phyloP scores from a whole-genome alignment of 768 basidiomycete genomes.

The Multifurca ochricompacta region DNA sequence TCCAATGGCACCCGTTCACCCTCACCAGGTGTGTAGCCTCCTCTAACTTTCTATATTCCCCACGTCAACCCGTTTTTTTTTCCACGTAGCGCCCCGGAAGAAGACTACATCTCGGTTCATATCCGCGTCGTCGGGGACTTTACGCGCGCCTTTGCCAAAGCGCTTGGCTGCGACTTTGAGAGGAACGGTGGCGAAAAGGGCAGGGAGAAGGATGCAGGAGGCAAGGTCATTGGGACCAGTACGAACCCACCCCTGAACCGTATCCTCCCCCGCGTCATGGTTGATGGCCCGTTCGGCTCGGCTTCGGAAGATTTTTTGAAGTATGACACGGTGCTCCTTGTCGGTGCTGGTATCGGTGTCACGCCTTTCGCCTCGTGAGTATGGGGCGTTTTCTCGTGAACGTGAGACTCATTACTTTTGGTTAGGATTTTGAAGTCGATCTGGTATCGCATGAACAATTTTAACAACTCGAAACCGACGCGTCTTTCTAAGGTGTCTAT shows the following conservation, averaged over 20 bases:
- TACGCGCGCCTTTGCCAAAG: constrained; percentile 70
- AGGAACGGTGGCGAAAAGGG: constrained; percentile 41
- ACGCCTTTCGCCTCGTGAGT: constrained; percentile 92
- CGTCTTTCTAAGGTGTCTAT: constrained; percentile 69
- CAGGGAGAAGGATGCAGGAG: constrained; percentile 34
- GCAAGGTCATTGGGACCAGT: constrained; percentile 53
- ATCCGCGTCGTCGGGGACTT: constrained; percentile 92
- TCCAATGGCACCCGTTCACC: constrained; percentile 97
- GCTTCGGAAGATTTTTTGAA: constrained; percentile 90
- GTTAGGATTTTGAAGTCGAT: constrained; percentile 76
- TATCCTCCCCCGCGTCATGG: constrained; percentile 85
- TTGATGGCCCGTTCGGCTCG: constrained; percentile 92
- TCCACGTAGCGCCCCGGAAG: constrained; percentile 71
- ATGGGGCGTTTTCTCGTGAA: constrained; percentile 22
- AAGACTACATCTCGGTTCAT: constrained; percentile 92
- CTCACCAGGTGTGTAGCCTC: constrained; percentile 56
- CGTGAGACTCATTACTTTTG: not conserved
- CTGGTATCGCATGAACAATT: constrained; percentile 94
- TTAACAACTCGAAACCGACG: constrained; percentile 65
- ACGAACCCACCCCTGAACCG: constrained; percentile 57
- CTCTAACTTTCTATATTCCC: constrained; percentile 2
- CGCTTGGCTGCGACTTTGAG: constrained; percentile 77
- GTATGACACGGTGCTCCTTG: constrained; percentile 80
- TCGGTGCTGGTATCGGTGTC: constrained; percentile 94
- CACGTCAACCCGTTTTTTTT: not conserved